Evolutionary conservation across 2,329 filamentous ascomycete genomes (phyloP), one percentile per base, ranked within the genome.

Genomic region (Tolypocladium pustulatum): DNA sequence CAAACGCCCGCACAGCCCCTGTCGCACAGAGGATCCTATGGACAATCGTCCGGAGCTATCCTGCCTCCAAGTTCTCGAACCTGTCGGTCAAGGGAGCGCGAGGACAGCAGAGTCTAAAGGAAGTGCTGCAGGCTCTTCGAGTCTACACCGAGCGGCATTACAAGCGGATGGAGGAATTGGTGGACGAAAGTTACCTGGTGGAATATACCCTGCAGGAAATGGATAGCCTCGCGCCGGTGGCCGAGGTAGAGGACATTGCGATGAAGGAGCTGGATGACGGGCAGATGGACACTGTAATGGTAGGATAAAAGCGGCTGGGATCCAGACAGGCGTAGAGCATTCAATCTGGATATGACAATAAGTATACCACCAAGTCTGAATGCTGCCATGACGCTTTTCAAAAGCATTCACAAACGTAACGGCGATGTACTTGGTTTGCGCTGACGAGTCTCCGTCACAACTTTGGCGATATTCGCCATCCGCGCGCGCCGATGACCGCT

Each of bases 131-230:
- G 65, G 93, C 88, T n/a, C 78, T 99, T 60, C 87, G 85, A 65
- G 89, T 88, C 20, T 97, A 99, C 71, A 96, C 92, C 0, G 91
- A 97, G 73, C 83, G 92, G 63, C 94, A 99, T 72, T 97, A 96
- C 72, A 88, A 87, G 72, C 82, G 93, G 58, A 82, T 94, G 65
- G 92, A 96, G 71, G 93, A 96, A 68, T 76, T 97, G 65, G 85
- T 92, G 46, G 93, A 97, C 70, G 94, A 97, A 77, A 96, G 92
- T 69, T 97, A 92, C 74, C 75, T 99, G 67, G 83, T 97, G 46
- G 91, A 96, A 73, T 97, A 95, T 81, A 95, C 93, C 62, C 77
- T 97, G 62, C 83, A 87, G 67, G 90, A 96, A 76, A 97, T 97
- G 92, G 91, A 96, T 68, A 88, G 81, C 70, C 80, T 87, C 61